A percentile compares a stretch with the other conserved stretches of the same genome.
These are phyloP conservation scores for Exophiala aquamarina DNA, from an alignment of 2,329 filamentous ascomycete genomes.

Conservation along the genomic window DNA sequence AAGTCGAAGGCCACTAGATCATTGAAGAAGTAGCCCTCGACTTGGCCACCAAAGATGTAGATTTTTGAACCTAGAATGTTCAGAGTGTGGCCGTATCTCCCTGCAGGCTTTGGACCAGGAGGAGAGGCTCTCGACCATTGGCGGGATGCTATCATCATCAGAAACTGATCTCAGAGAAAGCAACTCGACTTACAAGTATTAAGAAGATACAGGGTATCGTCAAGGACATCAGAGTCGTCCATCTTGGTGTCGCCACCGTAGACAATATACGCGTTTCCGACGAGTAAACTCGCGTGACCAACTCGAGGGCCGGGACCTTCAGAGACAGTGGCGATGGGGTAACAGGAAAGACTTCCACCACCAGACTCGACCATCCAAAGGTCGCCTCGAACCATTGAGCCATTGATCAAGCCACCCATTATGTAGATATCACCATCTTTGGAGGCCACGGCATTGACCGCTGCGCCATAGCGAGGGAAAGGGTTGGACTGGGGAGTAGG, in stretches of 20 bases:
- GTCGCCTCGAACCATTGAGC: constrained; percentile 93
- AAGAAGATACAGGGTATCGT: constrained; percentile 92
- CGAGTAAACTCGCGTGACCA: constrained; percentile 87
- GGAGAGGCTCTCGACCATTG: constrained; percentile 97
- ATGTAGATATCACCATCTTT: constrained; percentile 97
- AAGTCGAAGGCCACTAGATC: constrained; percentile 93
- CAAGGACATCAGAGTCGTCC: constrained; percentile 84
- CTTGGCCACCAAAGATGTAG: constrained; percentile 95
- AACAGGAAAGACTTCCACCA: constrained; percentile 78
- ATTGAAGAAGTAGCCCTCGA: constrained; percentile 98
- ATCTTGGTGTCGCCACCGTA: constrained; percentile 98
- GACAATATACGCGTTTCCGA: constrained; percentile 98
- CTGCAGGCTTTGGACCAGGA: constrained; percentile 78
- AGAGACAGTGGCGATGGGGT: constrained; percentile 84
- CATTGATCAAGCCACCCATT: constrained; percentile 95
- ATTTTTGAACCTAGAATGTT: constrained; percentile 97
- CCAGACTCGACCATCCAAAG: constrained; percentile 96
- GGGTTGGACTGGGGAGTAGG: constrained; percentile 78
- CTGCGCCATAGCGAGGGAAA: constrained; percentile 94
- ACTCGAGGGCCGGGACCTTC: constrained; percentile 95
- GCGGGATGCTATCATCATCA: constrained; percentile 68
- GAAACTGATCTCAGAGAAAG: not conserved
- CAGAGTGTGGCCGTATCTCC: constrained; percentile 91
- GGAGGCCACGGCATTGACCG: constrained; percentile 86
- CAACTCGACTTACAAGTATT: constrained; percentile 79